Conservation (phyloP, 495 filamentous ascomycete genomes). For the Neurospora sp. region DNA sequence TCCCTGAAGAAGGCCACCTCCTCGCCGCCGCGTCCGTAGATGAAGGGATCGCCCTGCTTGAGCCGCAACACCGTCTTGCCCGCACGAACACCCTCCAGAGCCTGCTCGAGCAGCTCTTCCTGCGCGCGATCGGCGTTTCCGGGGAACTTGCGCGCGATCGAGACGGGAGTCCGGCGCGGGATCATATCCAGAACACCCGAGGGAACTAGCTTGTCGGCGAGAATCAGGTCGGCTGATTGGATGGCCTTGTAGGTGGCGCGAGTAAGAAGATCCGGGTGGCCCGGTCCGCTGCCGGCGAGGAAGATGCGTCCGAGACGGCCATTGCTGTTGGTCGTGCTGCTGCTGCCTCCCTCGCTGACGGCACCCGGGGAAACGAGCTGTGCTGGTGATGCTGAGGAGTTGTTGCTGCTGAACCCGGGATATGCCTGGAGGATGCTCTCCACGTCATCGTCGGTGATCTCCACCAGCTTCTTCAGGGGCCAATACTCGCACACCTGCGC, state of each 20-base stretch:
- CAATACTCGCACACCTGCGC: conserved; percentile 98
- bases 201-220: conserved; percentile 95
- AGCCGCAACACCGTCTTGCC: conserved; percentile 77
- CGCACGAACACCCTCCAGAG: conserved; percentile 55
- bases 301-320: conserved; percentile 54
- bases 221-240: conserved; percentile 68
- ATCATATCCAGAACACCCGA: conserved; percentile 77
- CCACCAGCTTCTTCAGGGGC: conserved; percentile 74
- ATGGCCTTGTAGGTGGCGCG: conserved; percentile 83
- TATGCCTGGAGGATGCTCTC: conserved; percentile 63
- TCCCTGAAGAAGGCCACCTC: conserved; percentile 77
- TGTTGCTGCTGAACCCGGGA: conserved; percentile 6
- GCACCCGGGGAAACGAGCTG: neutral
- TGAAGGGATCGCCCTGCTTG: conserved; percentile 94
- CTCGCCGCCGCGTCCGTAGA: conserved; percentile 90
- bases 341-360: neutral
- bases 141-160: conserved; percentile 94
- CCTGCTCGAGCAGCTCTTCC: conserved; percentile 76
- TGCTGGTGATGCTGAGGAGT: neutral
- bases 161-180: conserved; percentile 77
- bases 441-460: conserved; percentile 70
- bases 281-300: conserved; percentile 87
- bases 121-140: conserved; percentile 93
- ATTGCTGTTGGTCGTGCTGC: neutral
- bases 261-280: conserved; percentile 84